Base-by-base conservation (phyloP, 495 filamentous ascomycete species). In the Penicillium bovifimosum region DNA sequence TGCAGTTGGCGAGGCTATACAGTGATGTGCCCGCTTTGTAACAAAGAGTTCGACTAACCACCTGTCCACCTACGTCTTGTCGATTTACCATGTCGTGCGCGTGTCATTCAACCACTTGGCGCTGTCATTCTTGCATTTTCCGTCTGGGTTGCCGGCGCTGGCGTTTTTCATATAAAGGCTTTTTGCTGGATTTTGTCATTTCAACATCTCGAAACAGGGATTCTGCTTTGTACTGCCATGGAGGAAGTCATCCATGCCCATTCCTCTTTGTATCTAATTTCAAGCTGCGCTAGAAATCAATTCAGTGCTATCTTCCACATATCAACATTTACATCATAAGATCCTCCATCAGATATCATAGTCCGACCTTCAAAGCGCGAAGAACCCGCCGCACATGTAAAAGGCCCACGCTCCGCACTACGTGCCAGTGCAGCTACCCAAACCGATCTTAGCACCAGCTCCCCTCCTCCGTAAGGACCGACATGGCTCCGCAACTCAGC, bases 1-100 rank as follows among this genome's bases (percentile, higher is more conserved):
- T 43, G 13, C 45, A 10, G 54, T 55, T 16, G 62, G 64, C 13
- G 68, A 69, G 43, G 64, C 58, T 27, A 65, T 66, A 14, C 63
- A 58, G 27, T 74, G 49, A 66, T 43, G 9, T 41, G 47, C 47
- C 7, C 31, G 41, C 33, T 29, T 40, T 49, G 41, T 18, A 41
- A 59, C 10, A 59, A 58, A 47, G 14, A 27, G 27, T 17, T 8
- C 24, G 24, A 29, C 17, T 17, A 26, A 42, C 16, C 11, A 41
- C 17, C 18, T 32, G 28, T 6, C 11, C 32, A 17, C 17, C 28
- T 11, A 6, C 38, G 18, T 34, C n/a, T 18, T 41, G 13, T 33
- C 41, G 16, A 41, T 17, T 16, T 24, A 17, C 26, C 16, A 32
- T 18, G 28, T 16, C 17, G 9, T 50, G 38, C 36, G 24, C 28